Evolutionary conservation across 169 alveolate genomes (phyloP).

Genomic region (Ichthyophthirius multifiliis): DNA sequence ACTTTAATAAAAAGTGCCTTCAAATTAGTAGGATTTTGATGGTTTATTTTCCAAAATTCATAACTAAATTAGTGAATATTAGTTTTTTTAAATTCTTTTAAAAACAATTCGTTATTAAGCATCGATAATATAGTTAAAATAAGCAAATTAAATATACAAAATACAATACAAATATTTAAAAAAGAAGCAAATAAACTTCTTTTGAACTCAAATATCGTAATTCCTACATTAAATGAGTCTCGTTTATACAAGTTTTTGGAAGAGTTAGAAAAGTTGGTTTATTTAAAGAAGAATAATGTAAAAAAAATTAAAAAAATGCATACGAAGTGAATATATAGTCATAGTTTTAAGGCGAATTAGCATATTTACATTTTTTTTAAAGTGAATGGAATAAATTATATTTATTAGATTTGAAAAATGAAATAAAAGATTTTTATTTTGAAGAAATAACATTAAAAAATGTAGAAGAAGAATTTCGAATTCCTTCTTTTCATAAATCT

Average conservation of each 20-base stretch:
- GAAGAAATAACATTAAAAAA: not conserved
- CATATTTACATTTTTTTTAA: not conserved
- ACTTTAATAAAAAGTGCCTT: too few relatives aligned
- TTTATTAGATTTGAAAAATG: not conserved
- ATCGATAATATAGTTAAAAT: not conserved
- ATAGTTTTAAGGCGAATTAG: not conserved
- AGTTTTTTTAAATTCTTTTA: not conserved
- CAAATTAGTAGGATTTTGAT: not conserved
- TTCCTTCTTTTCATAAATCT: conserved; percentile 37
- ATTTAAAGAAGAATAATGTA: not conserved
- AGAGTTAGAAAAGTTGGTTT: not conserved
- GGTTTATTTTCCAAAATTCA: not conserved
- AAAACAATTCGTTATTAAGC: not conserved
- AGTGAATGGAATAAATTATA: not conserved
- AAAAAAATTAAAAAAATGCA: not conserved
- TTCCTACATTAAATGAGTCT: not conserved
- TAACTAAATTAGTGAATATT: not conserved
- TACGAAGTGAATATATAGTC: not conserved
- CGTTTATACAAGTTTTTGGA: not conserved
- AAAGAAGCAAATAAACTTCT: not conserved
- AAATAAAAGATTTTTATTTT: not conserved
- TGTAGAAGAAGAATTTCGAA: not conserved
- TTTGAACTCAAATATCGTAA: not conserved
- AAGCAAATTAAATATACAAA: not conserved
- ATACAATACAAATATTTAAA: not conserved